These are phyloP conservation scores for Fraxinus angustifolia DNA, from an alignment of 305 asterid species.

Conservation along the genomic window DNA sequence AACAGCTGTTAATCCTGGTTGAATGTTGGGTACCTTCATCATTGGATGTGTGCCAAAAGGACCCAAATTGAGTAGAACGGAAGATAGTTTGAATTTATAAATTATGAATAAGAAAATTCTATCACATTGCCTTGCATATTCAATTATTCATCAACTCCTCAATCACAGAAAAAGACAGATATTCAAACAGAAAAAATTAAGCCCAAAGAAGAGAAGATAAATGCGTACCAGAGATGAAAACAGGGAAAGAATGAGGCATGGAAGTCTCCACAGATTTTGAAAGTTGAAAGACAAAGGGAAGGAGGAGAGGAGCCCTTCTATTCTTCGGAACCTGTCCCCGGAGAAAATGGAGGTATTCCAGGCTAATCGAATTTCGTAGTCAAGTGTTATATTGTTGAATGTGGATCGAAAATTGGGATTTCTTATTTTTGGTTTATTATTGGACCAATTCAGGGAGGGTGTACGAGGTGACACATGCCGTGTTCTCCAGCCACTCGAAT, in stretches of 20 bases:
- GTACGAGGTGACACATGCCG: background rate
- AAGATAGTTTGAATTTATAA: background rate
- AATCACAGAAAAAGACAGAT: background rate
- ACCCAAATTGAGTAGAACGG: background rate
- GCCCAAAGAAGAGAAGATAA: background rate
- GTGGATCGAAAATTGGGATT: background rate
- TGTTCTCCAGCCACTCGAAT: background rate
- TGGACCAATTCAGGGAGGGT: background rate
- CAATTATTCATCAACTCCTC: background rate
- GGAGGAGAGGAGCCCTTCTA: constrained; percentile 1
- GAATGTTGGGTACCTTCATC: background rate
- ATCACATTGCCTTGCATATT: background rate
- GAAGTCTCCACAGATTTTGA: constrained; percentile 19
- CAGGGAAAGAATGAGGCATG: constrained; percentile 6
- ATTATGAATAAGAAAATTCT: background rate
- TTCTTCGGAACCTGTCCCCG: constrained; percentile 8
- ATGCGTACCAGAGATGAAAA: constrained; percentile 28
- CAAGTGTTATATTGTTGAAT: background rate
- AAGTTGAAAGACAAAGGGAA: constrained; percentile 8
- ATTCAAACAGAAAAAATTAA: background rate
- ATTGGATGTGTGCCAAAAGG: background rate
- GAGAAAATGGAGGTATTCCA: constrained; percentile 24
- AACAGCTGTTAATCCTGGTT: background rate
- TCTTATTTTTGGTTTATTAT: background rate
- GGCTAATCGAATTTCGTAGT: constrained; percentile 2